A percentile compares a stretch with the other conserved stretches of the same genome.
Evolutionary conservation across 495 filamentous ascomycete species (phyloP).

Genomic region (Penicillium mononematosum): DNA sequence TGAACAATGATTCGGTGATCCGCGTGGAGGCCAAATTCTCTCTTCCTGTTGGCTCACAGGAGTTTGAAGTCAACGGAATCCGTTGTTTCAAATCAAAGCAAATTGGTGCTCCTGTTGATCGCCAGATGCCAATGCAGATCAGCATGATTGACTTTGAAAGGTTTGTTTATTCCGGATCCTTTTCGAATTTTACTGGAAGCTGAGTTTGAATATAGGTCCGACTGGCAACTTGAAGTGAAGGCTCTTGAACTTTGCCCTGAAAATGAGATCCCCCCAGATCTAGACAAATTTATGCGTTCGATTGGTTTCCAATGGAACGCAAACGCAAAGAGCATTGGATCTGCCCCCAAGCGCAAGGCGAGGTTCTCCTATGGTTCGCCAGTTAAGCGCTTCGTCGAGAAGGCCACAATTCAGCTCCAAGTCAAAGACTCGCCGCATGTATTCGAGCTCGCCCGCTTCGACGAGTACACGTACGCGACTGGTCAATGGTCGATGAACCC

Average conservation of each 20-base stretch:
- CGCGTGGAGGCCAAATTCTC: slow-evolving; percentile 42
- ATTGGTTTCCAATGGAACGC: slow-evolving; percentile 22
- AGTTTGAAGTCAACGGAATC: slow-evolving; percentile 33
- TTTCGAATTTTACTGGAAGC: background rate
- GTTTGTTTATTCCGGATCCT: slow-evolving; percentile 16
- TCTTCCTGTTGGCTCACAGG: slow-evolving; percentile 19
- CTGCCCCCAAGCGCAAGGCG: slow-evolving; percentile 26
- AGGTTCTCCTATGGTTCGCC: slow-evolving; percentile 23
- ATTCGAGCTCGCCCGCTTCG: slow-evolving; percentile 57
- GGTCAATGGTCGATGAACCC: slow-evolving; percentile 5
- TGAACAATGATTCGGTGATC: slow-evolving; percentile 26
- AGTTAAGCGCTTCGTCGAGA: slow-evolving; percentile 44
- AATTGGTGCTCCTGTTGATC: slow-evolving; percentile 18
- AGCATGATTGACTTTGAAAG: slow-evolving; percentile 37
- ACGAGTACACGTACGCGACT: slow-evolving; percentile 40
- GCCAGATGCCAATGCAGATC: slow-evolving; percentile 32
- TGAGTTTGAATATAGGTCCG: slow-evolving; percentile 27
- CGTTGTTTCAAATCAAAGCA: slow-evolving; percentile 36
- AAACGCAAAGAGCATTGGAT: slow-evolving; percentile 21
- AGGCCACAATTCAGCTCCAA: slow-evolving; percentile 49
- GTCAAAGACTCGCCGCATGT: slow-evolving; percentile 50
- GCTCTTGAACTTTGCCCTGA: slow-evolving; percentile 31
- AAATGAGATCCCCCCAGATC: slow-evolving; percentile 22
- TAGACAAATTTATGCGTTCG: slow-evolving; percentile 29
- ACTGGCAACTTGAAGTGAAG: slow-evolving; percentile 44